Percentiles rank a stretch among this genome's conserved stretches.
These are phyloP conservation scores for Kwoniella dejecticola DNA, from an alignment of 768 basidiomycete species.

Conservation along the genomic window DNA sequence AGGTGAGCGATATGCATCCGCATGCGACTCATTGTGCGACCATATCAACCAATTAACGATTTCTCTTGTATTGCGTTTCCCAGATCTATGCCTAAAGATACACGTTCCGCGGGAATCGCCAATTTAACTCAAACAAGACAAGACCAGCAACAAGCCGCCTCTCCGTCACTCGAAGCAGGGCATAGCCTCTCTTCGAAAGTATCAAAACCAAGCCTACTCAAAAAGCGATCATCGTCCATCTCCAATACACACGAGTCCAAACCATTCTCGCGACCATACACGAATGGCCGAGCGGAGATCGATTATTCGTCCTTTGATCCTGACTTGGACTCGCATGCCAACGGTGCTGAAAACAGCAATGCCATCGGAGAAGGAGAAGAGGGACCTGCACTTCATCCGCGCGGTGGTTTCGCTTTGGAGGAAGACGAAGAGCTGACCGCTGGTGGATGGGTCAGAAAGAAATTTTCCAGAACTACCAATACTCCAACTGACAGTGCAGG, in stretches of 20 bases:
- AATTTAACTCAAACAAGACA: background rate
- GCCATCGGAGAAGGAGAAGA: no score
- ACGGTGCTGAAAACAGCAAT: background rate
- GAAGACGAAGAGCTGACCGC: conserved; percentile 35
- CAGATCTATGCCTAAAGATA: conserved; percentile 29
- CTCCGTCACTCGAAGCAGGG: background rate
- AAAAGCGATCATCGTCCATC: conserved; percentile 14
- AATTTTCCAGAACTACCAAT: conserved; percentile 9
- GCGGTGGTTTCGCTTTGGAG: conserved; percentile 10
- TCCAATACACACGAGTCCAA: conserved; percentile 33
- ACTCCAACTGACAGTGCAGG: background rate
- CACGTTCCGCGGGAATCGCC: conserved; percentile 21
- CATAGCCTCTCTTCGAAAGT: background rate
- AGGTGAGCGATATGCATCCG: conserved; percentile 39
- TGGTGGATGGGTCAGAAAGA: conserved; percentile 47
- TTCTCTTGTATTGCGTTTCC: no score
- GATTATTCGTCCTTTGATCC: conserved; percentile 1
- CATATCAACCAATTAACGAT: background rate
- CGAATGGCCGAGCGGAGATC: conserved; percentile 37
- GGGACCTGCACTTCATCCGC: background rate
- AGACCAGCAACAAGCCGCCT: no score
- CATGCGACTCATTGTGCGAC: background rate
- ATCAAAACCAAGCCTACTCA: background rate
- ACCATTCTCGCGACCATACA: conserved; percentile 38
- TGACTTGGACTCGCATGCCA: background rate